Conservation (phyloP, 1,284 basidiomycete genomes). For the Earliella scabrosa region DNA sequence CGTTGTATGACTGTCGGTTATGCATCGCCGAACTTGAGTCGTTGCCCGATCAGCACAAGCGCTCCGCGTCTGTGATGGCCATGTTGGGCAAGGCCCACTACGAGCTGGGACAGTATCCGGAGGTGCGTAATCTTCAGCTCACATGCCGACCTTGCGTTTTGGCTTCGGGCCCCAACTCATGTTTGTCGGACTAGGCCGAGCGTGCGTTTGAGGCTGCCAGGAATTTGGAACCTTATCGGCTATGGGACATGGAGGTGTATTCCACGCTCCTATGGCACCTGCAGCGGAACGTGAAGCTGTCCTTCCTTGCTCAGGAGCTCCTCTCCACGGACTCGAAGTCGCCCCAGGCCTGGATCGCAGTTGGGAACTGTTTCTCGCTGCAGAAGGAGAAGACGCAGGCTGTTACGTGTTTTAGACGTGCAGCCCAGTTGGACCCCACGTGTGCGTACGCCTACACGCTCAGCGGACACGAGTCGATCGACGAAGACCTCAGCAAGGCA, state of each 20-base stretch:
- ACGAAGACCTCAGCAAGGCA: conserved; percentile 91
- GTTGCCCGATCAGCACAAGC: conserved; percentile 77
- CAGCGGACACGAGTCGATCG: conserved; percentile 92
- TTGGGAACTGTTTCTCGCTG: conserved; percentile 91
- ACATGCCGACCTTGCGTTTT: background rate
- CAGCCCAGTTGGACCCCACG: conserved; percentile 80
- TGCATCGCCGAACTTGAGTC: conserved; percentile 78
- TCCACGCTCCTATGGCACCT: conserved; percentile 95
- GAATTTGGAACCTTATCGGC: conserved; percentile 80
- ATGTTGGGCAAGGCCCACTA: conserved; percentile 87
- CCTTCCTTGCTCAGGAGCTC: conserved; percentile 89
- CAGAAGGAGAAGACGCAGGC: conserved; percentile 92
- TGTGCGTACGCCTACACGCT: conserved; percentile 94
- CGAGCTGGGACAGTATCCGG: conserved; percentile 84
- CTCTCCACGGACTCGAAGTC: conserved; percentile 81
- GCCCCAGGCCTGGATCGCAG: conserved; percentile 92
- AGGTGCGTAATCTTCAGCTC: conserved; percentile 56
- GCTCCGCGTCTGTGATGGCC: conserved; percentile 76
- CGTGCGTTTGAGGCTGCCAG: conserved; percentile 84
- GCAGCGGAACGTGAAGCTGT: conserved; percentile 78
- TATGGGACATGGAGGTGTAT: conserved; percentile 92
- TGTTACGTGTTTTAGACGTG: conserved; percentile 89
- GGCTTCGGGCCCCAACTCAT: conserved; percentile 20
- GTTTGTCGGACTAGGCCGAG: conserved; percentile 62
- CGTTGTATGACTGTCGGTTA: conserved; percentile 74